Evolutionary conservation across 163 green algal species (phyloP).

Genomic region (Coccomyxa subellipsoidea): DNA sequence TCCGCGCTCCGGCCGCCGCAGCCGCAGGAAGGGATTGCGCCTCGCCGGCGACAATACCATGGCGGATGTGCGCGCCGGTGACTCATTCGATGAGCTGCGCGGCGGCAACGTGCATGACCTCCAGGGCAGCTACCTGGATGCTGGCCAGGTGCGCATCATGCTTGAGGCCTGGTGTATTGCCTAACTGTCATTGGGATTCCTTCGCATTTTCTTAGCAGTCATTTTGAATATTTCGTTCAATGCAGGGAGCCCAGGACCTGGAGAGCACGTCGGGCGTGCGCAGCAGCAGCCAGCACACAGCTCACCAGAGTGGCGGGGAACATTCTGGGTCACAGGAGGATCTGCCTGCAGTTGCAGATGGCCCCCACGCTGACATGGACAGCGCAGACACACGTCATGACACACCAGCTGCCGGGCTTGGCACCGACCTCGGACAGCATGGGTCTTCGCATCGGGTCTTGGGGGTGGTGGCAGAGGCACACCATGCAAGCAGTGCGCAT

Average conservation of each 20-base stretch:
- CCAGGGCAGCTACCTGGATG: background rate
- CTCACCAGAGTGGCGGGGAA: background rate
- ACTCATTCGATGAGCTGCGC: background rate
- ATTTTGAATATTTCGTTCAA: too few species aligned
- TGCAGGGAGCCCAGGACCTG: too few species aligned
- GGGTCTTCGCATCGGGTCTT: too few species aligned
- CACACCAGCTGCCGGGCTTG: background rate
- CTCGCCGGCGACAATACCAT: background rate
- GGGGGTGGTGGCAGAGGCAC: background rate
- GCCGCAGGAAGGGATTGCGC: background rate
- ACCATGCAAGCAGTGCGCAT: background rate
- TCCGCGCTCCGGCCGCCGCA: background rate
- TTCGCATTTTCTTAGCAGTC: too few species aligned
- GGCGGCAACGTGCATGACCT: background rate
- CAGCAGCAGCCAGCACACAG: background rate
- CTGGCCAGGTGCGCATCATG: background rate
- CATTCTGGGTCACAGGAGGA: background rate
- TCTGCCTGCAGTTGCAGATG: background rate
- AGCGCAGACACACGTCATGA: too few species aligned
- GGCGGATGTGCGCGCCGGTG: background rate
- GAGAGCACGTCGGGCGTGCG: background rate
- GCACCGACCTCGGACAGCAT: background rate
- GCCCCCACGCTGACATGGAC: too few species aligned
- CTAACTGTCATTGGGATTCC: too few species aligned
- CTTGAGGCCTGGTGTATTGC: too few species aligned